Percentiles rank a stretch among this genome's conserved stretches.
Evolutionary conservation across 306 rosid genomes (phyloP).

Genomic region (Quercus agrifolia): DNA sequence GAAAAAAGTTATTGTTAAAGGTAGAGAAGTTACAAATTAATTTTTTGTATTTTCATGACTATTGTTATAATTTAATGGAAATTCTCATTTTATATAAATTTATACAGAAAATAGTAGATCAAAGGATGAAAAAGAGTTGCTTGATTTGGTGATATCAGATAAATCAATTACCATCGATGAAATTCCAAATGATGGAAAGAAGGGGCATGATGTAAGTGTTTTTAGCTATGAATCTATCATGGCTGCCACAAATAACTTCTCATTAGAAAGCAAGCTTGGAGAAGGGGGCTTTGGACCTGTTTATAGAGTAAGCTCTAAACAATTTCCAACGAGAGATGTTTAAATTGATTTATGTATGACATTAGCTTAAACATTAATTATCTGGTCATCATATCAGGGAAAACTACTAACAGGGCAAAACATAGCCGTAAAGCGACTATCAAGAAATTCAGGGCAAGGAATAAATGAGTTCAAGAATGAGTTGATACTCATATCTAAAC

Average conservation of each 20-base stretch:
- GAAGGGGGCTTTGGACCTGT: conserved; percentile 40
- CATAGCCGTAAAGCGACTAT: conserved; percentile 40
- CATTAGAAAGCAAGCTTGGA: conserved; percentile 16
- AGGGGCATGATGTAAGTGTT: conserved; percentile 4
- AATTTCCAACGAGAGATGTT: neutral
- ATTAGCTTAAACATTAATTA: neutral
- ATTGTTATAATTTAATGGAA: no score
- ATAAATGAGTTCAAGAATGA: conserved; percentile 28
- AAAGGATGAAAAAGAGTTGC: neutral
- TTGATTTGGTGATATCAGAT: neutral
- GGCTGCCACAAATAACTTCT: conserved; percentile 21
- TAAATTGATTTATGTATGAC: no score
- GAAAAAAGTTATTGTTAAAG: conserved; percentile 9
- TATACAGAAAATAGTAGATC: neutral
- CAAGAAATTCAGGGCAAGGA: conserved; percentile 28
- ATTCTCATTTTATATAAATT: neutral
- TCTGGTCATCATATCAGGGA: conserved; percentile 11
- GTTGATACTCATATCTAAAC: conserved; percentile 22
- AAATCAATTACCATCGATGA: neutral
- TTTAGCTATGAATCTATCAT: conserved; percentile 16
- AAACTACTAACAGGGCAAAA: conserved; percentile 5
- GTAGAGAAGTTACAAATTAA: conserved; percentile 1
- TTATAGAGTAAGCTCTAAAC: conserved; percentile 22
- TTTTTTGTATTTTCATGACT: neutral
- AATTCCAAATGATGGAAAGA: conserved; percentile 1